Percentiles rank a stretch among this genome's conserved stretches.
Conservation (phyloP, 2,329 filamentous ascomycete species). For the Zymoseptoria brevis region DNA sequence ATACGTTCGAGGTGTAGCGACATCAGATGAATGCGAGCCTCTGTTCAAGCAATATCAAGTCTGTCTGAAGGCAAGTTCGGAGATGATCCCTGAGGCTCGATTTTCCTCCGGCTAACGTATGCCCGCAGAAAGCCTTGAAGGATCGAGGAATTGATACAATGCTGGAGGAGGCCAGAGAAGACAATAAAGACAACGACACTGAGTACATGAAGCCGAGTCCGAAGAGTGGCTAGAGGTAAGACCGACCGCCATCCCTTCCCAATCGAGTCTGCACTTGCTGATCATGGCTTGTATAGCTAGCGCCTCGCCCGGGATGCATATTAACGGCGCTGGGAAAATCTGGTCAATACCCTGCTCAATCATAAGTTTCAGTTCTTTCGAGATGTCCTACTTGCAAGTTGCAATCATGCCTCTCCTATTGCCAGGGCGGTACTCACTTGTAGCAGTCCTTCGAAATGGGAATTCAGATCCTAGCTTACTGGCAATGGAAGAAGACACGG, state of each 20-base stretch:
- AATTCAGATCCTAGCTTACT: no score
- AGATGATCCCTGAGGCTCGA: background rate
- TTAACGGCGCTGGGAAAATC: background rate
- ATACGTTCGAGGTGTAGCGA: slow-evolving; percentile 78
- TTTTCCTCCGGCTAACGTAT: slow-evolving; percentile 1
- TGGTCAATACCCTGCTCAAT: slow-evolving; percentile 3
- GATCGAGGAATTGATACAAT: slow-evolving; percentile 87
- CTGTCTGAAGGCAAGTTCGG: slow-evolving; percentile 64
- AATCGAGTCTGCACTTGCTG: background rate
- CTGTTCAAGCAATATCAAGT: slow-evolving; percentile 84
- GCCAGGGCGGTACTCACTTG: no score
- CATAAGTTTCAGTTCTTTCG: background rate
- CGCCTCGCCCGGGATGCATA: background rate
- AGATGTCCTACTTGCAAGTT: no score
- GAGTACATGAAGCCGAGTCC: slow-evolving; percentile 51
- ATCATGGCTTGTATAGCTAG: background rate
- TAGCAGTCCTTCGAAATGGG: no score
- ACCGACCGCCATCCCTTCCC: background rate
- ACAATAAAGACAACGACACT: slow-evolving; percentile 79
- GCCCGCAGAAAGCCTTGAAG: slow-evolving; percentile 67
- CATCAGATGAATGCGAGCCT: slow-evolving; percentile 74
- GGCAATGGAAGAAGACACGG: no score
- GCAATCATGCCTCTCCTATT: background rate
- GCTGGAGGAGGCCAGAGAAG: slow-evolving; percentile 81
- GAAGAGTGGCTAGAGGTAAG: background rate